Percentiles rank a stretch among this genome's conserved stretches.
phyloP scores from a whole-genome alignment of 2,329 filamentous ascomycete species.

The Calonectria pteridis region DNA sequence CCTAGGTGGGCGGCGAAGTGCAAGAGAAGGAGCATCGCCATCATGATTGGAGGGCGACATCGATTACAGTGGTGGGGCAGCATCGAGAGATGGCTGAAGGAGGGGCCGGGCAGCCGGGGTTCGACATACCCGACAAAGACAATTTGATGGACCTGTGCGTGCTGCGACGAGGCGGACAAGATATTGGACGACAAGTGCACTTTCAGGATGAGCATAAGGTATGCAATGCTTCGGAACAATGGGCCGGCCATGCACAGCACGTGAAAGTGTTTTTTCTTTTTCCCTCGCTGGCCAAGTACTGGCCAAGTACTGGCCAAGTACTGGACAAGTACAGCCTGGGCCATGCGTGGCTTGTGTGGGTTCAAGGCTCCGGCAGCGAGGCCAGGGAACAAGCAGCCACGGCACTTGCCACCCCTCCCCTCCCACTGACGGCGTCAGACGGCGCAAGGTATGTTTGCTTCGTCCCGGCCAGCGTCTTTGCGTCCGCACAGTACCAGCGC shows the following conservation, averaged over 20 bases:
- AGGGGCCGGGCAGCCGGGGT: constrained; percentile 17
- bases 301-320: too few species aligned
- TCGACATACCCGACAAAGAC: constrained; percentile 35
- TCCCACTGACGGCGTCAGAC: constrained; percentile 7
- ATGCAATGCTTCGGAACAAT: neutral
- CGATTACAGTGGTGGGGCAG: constrained; percentile 14
- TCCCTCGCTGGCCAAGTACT: neutral
- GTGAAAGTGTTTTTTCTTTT: neutral
- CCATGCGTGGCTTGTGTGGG: neutral
- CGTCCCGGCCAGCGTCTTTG: neutral
- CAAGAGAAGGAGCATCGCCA: neutral
- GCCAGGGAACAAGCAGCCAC: neutral
- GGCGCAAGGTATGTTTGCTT: constrained; percentile 13
- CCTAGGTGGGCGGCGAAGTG: neutral
- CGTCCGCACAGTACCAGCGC: neutral
- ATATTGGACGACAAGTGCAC: constrained; percentile 5
- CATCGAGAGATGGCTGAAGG: constrained; percentile 6
- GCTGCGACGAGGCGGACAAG: constrained; percentile 26
- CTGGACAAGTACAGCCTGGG: neutral
- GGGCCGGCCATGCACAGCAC: neutral
- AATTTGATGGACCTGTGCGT: constrained; percentile 38
- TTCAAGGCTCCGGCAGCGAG: constrained; percentile 8
- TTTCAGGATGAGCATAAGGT: neutral
- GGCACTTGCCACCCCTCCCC: constrained; percentile 5
- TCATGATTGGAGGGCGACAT: constrained; percentile 25